Evolutionary conservation across 768 basidiomycete species (phyloP), one percentile per base, ranked within the genome.

Genomic region (Suillus ampliporus): DNA sequence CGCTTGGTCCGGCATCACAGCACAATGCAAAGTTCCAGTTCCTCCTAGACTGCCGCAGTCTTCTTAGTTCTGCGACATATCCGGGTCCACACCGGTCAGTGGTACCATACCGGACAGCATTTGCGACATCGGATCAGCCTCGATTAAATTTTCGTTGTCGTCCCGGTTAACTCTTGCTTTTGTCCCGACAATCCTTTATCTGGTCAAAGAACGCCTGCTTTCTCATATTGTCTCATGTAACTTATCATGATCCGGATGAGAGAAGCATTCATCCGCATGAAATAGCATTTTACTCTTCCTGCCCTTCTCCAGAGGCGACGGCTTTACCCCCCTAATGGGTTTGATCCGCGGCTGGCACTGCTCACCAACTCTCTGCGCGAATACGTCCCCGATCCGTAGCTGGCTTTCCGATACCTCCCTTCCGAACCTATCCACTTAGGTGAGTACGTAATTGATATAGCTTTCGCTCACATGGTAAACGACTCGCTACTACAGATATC

Each of bases 41-140:
- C 53, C 52, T 64, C 43, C 38, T 43, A 52, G 44, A 21, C 56
- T 62, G 34, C 28, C 6, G 26, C 50, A 31, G 38, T 50, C 31
- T 31, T 8, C 50, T 28, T 43, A 28, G 31, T 31, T 40, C 14
- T 74, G 73, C 72, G 69, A 69, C 40, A 48, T 57, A 47, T 26
- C 38, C 72, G 70, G 72, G 72, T 74, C 74, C 59, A 68, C 64
- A 40, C 40, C 60, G 5, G 19, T 57, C 17, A 11, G 37, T 31
- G 53, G 53, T 38, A 26, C 21, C 14, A 15, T 37, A 38, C 58
- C 31, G 58, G 50, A 63, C 28, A 11, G 54, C 54, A 26, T 56
- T n/a, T 19, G 17, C 11, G 1, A 19, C 7, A 40, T 40, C 38
- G 10, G 38, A 56, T 28, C 23, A 56, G 38, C 11, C 38, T 56